Percentiles rank a stretch among this genome's conserved stretches.
These are phyloP conservation scores for Immersiella caudata DNA, from an alignment of 495 filamentous ascomycete genomes.

Conservation along the genomic window DNA sequence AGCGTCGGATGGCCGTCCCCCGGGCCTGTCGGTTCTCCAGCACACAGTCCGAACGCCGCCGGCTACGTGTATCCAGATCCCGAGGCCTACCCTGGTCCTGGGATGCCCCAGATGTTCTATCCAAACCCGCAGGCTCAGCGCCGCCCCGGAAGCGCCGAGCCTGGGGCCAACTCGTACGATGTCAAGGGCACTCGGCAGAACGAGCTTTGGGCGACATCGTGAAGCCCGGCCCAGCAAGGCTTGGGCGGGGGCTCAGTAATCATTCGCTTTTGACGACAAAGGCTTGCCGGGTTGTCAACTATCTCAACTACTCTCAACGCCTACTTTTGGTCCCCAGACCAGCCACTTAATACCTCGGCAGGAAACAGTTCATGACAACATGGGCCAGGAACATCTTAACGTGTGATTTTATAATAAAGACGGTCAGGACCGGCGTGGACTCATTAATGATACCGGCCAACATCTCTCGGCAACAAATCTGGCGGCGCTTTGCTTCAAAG, in stretches of 20 bases:
- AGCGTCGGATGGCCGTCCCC: slow-evolving; percentile 76
- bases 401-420: slow-evolving; percentile 33
- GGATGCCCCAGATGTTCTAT: slow-evolving; percentile 65
- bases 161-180: slow-evolving; percentile 61
- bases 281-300: not conserved
- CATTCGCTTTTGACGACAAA: not conserved
- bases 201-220: slow-evolving; percentile 39
- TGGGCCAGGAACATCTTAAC: slow-evolving; percentile 6
- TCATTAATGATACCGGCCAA: slow-evolving; percentile 31
- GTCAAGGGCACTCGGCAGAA: slow-evolving; percentile 34
- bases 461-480: slow-evolving; percentile 10
- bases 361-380: not conserved
- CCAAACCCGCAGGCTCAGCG: slow-evolving; percentile 59
- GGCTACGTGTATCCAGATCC: slow-evolving; percentile 74
- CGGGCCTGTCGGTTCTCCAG: slow-evolving; percentile 66
- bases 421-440: slow-evolving; percentile 33
- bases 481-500: slow-evolving; percentile 23
- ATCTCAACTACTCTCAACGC: not conserved
- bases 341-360: not conserved
- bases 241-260: slow-evolving; percentile 37
- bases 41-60: slow-evolving; percentile 57
- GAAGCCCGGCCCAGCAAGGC: too few species aligned
- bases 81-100: slow-evolving; percentile 56
- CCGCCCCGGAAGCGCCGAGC: slow-evolving; percentile 72
- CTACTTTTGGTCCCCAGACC: not conserved